Base-by-base conservation (phyloP, 148 eudicot genomes). In the Diospyros lotus region DNA sequence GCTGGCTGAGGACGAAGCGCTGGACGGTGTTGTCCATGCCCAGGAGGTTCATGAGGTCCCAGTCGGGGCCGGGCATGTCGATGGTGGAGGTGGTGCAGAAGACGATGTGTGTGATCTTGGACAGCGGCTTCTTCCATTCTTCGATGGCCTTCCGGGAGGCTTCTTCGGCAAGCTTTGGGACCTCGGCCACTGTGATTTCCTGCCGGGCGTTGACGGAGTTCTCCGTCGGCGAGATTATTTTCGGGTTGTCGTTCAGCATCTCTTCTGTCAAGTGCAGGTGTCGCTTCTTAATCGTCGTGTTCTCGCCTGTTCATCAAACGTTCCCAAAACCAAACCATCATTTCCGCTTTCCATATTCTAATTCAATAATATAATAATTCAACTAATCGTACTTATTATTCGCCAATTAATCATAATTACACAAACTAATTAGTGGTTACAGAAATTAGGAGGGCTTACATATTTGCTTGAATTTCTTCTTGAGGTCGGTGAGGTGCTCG, bases 51-150 rank as follows among this genome's bases (percentile, higher is more conserved):
- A 56, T 60, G 28, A 76, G 66, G 50, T 59, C 64, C 41, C 46
- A 69, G 38, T 76, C 79, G 0, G 79, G 67, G 1, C 79, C 79
- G 7, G 79, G 79, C 73, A 76, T 68, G 53, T 45, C 62, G 3
- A 68, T 54, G 1, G 73, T 46, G 0, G 58, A 58, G 59, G 53
- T 68, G 44, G 78, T 38, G 72, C 63, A 51, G 15, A 75, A 75
- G 45, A 75, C 61, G 45, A 75, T 65, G 46, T 76, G 79, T 0
- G 79, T 76, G 64, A 76, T 76, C 12, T 43, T 50, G 28, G 28
- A 28, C 28, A 28, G 28, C 28, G 28, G 28, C 28, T 28, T 28
- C 0, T 28, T 28, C 28, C 68, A 73, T 38, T 73, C 76, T 6
- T 46, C 56, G 14, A 73, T 73, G 28, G 76, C 68, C 76, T 62